Conservation (phyloP, 495 filamentous ascomycete species). For the Trichocladium uniseriatum region DNA sequence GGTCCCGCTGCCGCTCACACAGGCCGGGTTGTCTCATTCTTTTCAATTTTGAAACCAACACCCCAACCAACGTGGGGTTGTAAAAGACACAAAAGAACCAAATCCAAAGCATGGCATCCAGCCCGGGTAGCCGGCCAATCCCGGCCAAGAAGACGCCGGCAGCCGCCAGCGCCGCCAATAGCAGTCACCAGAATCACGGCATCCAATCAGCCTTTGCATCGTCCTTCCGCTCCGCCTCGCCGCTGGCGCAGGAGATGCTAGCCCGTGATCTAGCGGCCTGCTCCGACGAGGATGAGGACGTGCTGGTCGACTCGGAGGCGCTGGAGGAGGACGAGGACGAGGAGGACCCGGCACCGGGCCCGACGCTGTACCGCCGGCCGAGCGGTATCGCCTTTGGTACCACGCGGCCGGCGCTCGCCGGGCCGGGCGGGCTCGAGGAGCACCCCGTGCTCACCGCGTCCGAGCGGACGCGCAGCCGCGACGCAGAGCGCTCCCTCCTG, state of each 20-base stretch:
- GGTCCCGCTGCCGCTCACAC: background rate
- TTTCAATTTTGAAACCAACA: no score
- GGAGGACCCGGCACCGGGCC: slow-evolving; percentile 39
- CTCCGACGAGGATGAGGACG: slow-evolving; percentile 46
- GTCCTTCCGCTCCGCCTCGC: slow-evolving; percentile 47
- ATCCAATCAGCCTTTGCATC: slow-evolving; percentile 17
- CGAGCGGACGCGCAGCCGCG: slow-evolving; percentile 54
- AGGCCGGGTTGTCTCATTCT: background rate
- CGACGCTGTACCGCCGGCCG: slow-evolving; percentile 66
- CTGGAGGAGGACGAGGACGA: slow-evolving; percentile 15
- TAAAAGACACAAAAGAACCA: no score
- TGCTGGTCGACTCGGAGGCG: slow-evolving; percentile 27
- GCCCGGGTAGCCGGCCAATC: slow-evolving; percentile 8
- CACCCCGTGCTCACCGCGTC: slow-evolving; percentile 44
- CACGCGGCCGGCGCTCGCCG: slow-evolving; percentile 34
- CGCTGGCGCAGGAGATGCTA: slow-evolving; percentile 59
- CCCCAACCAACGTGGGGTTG: no score
- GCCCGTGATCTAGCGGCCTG: slow-evolving; percentile 58
- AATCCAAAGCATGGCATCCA: slow-evolving; percentile 8
- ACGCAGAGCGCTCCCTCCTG: slow-evolving; percentile 66
- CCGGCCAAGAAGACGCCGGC: slow-evolving; percentile 3
- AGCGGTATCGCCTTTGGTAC: slow-evolving; percentile 55
- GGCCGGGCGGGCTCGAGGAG: slow-evolving; percentile 21
- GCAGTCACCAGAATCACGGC: slow-evolving; percentile 1
- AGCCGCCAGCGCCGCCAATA: background rate